Base-by-base conservation (phyloP, 2,329 filamentous ascomycete genomes). In the Talaromyces amestolkiae region DNA sequence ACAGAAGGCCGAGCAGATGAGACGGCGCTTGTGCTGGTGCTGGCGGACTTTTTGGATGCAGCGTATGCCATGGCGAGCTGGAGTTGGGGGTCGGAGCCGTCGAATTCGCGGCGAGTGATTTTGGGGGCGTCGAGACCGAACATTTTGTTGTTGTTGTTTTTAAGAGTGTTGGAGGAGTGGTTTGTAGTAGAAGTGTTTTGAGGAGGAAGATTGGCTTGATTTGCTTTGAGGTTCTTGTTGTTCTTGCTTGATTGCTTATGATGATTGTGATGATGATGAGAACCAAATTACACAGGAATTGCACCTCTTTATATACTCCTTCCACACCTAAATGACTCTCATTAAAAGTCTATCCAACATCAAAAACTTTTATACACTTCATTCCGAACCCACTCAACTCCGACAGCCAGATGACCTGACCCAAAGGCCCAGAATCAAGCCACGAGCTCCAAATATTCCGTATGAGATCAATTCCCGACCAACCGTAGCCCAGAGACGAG, bases 61-160 rank as follows among this genome's bases (percentile, higher is more conserved):
- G 63, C 58, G 43, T 35, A 53, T 17, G 43, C 47, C 45, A 56
- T 59, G 24, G 47, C 49, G 33, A 63, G 61, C 11, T 53, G 33
- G 22, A 65, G 58, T 37, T 65, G 64, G 22, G 35, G 15, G 41
- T 65, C 64, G 22, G 64, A 58, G 49, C 64, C 64, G 64, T 65
- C 58, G 43, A 65, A 58, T 56, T 61, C 49, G 41, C 47, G 39
- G 41, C 51, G 51, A 4, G 59, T 65, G 19, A 65, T 43, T 27
- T 19, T 56, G 33, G 64, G 59, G 33, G 33, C 41, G 51, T 39
- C 43, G 31, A 64, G 53, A n/a, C 58, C 58, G 49, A 62, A 61
- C 64, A 65, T 65, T 65, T 58, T 31, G 27, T 65, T 37, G 27
- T 51, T 37, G 17, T 35, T 22, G 27, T 31, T 39, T n/a, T 15